phyloP scores from a whole-genome alignment of 352 stramenopile species.

The Pythium sukuiense region DNA sequence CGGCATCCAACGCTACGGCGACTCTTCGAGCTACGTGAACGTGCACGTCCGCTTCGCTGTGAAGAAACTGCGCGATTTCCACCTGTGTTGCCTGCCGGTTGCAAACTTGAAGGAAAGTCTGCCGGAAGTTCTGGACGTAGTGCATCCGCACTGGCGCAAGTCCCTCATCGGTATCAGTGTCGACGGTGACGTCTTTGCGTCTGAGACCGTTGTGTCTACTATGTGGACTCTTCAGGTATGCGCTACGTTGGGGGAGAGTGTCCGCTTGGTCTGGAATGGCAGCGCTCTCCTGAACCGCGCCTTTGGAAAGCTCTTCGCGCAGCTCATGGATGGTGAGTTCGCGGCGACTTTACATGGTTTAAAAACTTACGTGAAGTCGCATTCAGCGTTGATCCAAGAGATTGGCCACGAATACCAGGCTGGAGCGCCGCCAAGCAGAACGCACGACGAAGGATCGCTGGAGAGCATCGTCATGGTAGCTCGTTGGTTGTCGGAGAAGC shows the following conservation, averaged over 20 bases:
- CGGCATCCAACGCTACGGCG: constrained; percentile 27
- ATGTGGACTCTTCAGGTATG: background rate
- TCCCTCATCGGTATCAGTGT: constrained; percentile 18
- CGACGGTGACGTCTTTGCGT: constrained; percentile 18
- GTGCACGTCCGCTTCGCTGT: constrained; percentile 45
- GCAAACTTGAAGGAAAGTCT: constrained; percentile 1
- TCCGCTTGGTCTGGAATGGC: constrained; percentile 20
- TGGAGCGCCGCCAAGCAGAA: background rate
- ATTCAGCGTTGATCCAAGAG: constrained; percentile 21
- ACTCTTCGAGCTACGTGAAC: constrained; percentile 15
- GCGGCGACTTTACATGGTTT: constrained; percentile 3
- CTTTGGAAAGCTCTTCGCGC: constrained; percentile 7
- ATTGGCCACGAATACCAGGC: constrained; percentile 25
- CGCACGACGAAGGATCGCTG: constrained; percentile 12
- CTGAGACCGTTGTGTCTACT: background rate
- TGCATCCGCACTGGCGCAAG: constrained; percentile 15
- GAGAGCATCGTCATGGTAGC: background rate
- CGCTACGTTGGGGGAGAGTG: background rate
- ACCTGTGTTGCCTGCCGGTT: constrained; percentile 10
- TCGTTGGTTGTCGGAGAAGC: constrained; percentile 53
- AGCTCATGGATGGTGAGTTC: constrained; percentile 22
- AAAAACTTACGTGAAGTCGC: constrained; percentile 19
- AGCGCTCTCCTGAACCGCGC: constrained; percentile 7
- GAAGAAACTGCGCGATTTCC: constrained; percentile 36
- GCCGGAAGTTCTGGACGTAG: background rate